Base-by-base conservation (phyloP, 768 basidiomycete genomes). In the Glaciozyma martinii region DNA sequence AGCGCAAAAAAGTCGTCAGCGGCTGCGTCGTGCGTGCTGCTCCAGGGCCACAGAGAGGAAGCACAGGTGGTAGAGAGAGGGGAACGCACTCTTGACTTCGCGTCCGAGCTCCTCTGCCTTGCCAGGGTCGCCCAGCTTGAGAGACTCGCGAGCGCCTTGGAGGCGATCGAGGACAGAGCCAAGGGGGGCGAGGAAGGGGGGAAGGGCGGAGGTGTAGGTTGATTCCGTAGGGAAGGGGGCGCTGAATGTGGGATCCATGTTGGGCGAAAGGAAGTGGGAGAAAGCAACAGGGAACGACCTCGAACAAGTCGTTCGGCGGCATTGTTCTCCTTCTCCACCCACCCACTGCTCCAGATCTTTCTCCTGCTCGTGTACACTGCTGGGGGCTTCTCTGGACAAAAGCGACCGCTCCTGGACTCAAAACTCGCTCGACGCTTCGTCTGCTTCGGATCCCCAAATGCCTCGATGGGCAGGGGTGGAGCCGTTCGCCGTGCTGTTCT, bases 91-190 rank as follows among this genome's bases (percentile, higher is more conserved):
- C 79, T 92, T 93, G 72, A 89, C 85, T 79, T 98, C 93, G 79
- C 89, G 90, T 72, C 87, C 86, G 68, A 97, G 81, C 76, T 89
- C 90, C 82, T 98, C 93, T 53, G 86, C 85, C 21, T 88, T 86
- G 61, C 93, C 93, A n/a, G 93, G 93, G 77, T 89, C 88, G 47
- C 90, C 84, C 57, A 98, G 80, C 56, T 85, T 87, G 70, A 93
- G 81, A 67, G 84, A 82, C 72, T 83, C 82, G 72, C 91, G 85
- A 88, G 90, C 93, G 75, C 82, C 79, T 65, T 86, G 81, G 77
- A 94, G 85, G 63, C 85, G 84, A 72, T 83, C 80, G 76, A 86
- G 88, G 29, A 82, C 79, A 76, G 81, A 83, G 58, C 82, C 81
- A 63, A 90, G 78, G 32, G 89, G 88, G 55, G 84, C 73, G 12